Evolutionary conservation across 2,329 filamentous ascomycete genomes (phyloP).

Genomic region (Hymenoscyphus albidus): DNA sequence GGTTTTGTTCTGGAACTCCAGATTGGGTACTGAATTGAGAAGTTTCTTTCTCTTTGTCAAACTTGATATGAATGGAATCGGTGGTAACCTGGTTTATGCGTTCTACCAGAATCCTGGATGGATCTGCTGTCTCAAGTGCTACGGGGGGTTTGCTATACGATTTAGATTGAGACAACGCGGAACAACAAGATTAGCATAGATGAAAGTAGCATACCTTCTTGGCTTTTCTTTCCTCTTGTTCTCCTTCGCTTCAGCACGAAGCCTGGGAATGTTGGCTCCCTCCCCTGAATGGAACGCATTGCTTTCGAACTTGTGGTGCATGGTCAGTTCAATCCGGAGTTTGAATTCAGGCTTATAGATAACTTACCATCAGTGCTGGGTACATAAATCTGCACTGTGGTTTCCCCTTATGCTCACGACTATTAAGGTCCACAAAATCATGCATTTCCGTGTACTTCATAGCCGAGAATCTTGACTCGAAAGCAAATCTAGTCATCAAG

Average conservation of each 20-base stretch:
- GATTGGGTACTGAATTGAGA: not conserved
- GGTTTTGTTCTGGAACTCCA: not conserved
- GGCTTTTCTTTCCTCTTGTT: not conserved
- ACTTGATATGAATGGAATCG: not conserved
- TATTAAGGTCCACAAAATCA: conserved; percentile 1
- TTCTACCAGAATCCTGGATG: not conserved
- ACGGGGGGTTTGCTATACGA: not conserved
- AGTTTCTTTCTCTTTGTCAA: not conserved
- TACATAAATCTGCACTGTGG: conserved; percentile 1
- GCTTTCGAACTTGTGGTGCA: not conserved
- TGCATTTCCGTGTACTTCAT: not conserved
- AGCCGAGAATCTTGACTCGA: not conserved
- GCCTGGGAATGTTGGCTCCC: conserved; percentile 1
- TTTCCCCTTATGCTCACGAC: not conserved
- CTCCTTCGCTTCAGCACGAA: conserved; percentile 1
- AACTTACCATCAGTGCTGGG: not conserved
- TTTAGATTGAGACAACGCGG: not conserved
- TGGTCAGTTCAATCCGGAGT: not conserved
- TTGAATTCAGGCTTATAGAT: not conserved
- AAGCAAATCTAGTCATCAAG: conserved; percentile 4
- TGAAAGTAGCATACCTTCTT: not conserved
- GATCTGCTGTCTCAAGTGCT: not conserved
- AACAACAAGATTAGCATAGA: not conserved
- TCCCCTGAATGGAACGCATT: not conserved
- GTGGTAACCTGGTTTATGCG: not conserved